Conservation (phyloP, 106 monocot genomes). For the Platanthera zijinensis region DNA sequence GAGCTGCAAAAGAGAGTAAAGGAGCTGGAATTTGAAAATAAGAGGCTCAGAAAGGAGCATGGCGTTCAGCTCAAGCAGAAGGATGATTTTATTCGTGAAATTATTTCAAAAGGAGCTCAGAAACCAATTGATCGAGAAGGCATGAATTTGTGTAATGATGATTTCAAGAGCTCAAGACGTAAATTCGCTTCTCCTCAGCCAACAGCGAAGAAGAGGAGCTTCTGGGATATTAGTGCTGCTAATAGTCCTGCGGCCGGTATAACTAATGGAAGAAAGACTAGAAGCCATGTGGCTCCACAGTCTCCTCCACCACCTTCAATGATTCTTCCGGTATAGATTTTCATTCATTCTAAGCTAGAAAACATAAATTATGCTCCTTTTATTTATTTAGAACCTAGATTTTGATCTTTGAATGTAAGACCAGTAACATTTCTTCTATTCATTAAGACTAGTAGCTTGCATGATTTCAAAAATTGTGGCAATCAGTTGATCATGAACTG, state of each 20-base stretch:
- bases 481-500: no score
- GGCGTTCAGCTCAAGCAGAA: conserved; percentile 49
- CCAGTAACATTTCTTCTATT: not conserved
- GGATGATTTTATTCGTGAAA: conserved; percentile 47
- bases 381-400: not conserved
- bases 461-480: no score
- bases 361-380: not conserved
- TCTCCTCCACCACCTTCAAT: conserved; percentile 50
- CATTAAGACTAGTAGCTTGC: no score
- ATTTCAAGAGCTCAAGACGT: conserved; percentile 49
- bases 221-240: conserved; percentile 71
- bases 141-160: conserved; percentile 5
- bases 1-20: conserved; percentile 39
- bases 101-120: conserved; percentile 28
- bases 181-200: conserved; percentile 55
- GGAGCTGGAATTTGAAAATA: conserved; percentile 42
- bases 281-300: conserved; percentile 50
- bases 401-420: not conserved
- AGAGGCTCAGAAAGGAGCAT: conserved; percentile 63
- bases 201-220: conserved; percentile 73
- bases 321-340: conserved; percentile 71
- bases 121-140: conserved; percentile 3
- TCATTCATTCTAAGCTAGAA: not conserved
- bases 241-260: conserved; percentile 56
- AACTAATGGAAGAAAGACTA: conserved; percentile 65